Percentiles rank a stretch among this genome's conserved stretches.
phyloP scores from a whole-genome alignment of 140 eudicot species.

The Flaveria floridana region DNA sequence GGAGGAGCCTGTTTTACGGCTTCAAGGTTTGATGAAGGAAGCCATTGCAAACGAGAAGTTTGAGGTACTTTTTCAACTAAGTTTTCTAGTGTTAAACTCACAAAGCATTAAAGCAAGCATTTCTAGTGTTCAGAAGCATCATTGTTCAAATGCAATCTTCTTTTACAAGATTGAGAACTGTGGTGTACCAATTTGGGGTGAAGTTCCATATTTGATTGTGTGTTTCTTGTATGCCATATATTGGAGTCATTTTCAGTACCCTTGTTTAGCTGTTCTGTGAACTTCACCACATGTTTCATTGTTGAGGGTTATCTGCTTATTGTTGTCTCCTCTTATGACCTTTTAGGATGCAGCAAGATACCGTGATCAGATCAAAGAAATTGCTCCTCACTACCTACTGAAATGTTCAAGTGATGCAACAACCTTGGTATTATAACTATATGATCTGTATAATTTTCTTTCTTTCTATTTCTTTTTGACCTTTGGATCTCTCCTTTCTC shows the following conservation, averaged over 20 bases:
- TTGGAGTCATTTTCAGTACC: background rate
- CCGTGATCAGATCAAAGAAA: conserved; percentile 85
- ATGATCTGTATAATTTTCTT: background rate
- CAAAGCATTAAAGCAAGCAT: conserved; percentile 8
- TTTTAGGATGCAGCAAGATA: conserved; percentile 84
- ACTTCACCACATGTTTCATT: background rate
- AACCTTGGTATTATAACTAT: conserved; percentile 61
- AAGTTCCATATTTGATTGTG: background rate
- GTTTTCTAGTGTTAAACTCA: background rate
- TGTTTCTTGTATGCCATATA: conserved; percentile 1
- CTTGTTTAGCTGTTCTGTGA: background rate
- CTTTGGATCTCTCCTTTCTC: too few relatives aligned
- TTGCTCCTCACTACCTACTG: conserved; percentile 80
- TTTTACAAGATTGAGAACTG: background rate
- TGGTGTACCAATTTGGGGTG: background rate
- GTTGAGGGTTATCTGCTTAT: background rate
- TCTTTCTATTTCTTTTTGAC: too few relatives aligned
- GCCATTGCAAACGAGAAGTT: conserved; percentile 86
- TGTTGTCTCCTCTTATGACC: conserved; percentile 14
- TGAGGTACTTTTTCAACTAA: conserved; percentile 47
- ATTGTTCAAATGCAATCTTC: conserved; percentile 1
- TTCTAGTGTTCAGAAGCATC: conserved; percentile 15
- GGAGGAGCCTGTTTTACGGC: conserved; percentile 85
- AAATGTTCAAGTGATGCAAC: conserved; percentile 98
- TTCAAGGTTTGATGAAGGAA: conserved; percentile 63